Conservation (phyloP, 2,329 filamentous ascomycete species). For the Biscogniauxia sp. region DNA sequence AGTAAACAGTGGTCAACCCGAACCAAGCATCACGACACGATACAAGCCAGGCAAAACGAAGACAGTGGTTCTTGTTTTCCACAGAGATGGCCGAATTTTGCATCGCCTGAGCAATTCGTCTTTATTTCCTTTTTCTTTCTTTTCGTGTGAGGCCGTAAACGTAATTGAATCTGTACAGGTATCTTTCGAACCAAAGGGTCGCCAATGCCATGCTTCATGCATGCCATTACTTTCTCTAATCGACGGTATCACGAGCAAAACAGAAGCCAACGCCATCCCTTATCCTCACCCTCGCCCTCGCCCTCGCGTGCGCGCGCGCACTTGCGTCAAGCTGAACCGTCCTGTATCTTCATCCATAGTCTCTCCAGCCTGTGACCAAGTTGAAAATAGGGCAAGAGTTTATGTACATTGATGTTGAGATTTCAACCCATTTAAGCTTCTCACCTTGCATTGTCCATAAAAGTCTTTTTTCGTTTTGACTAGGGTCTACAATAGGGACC, state of each 20-base stretch:
- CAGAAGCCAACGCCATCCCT: constrained; percentile 12
- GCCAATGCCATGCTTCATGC: constrained; percentile 2
- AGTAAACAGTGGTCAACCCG: not conserved
- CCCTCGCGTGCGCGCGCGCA: not conserved
- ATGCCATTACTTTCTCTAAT: constrained; percentile 2
- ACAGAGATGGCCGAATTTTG: constrained; percentile 1
- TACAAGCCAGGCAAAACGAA: not conserved
- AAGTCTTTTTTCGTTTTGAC: not conserved
- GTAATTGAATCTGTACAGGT: constrained; percentile 12
- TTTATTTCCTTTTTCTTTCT: not conserved
- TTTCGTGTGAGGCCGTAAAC: constrained; percentile 6
- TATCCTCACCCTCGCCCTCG: not conserved
- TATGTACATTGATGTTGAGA: constrained; percentile 2
- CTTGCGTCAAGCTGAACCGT: not conserved
- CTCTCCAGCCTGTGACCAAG: not conserved
- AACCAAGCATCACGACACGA: not conserved
- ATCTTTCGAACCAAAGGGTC: constrained; percentile 1
- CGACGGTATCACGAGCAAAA: constrained; percentile 12
- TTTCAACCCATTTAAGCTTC: not conserved
- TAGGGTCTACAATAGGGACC: not conserved
- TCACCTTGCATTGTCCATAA: not conserved
- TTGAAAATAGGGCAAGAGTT: not conserved
- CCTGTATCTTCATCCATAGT: not conserved
- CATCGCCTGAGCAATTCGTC: not conserved
- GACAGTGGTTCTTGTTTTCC: not conserved